Percentiles rank a stretch among this genome's conserved stretches.
Conservation (phyloP, 371 early-diverging fungal species). For the Rhizopus microsporus region DNA sequence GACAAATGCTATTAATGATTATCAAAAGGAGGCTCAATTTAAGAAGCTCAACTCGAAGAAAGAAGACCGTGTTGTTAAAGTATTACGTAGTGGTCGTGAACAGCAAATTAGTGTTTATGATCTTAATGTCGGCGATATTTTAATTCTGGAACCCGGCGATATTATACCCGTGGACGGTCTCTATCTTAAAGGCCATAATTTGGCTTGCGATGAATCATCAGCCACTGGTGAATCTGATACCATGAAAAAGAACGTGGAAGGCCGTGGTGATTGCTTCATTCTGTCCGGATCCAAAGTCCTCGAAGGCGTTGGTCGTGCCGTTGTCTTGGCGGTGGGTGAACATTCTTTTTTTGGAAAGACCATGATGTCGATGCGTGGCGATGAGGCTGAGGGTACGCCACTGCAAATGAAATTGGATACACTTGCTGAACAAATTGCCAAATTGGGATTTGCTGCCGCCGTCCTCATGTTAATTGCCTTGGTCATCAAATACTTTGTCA, state of each 20-base stretch:
- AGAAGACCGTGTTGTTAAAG: constrained; percentile 85
- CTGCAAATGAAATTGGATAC: constrained; percentile 86
- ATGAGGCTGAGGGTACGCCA: constrained; percentile 83
- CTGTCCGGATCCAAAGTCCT: constrained; percentile 90
- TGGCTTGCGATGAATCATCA: constrained; percentile 89
- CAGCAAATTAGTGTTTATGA: constrained; percentile 84
- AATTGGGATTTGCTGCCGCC: constrained; percentile 83
- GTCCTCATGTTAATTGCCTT: constrained; percentile 78
- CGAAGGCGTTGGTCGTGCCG: constrained; percentile 82
- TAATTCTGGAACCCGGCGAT: constrained; percentile 94
- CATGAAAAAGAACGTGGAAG: constrained; percentile 65
- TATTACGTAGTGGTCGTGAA: constrained; percentile 76
- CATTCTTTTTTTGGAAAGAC: constrained; percentile 81
- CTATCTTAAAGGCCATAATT: constrained; percentile 74
- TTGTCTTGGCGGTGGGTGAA: constrained; percentile 87
- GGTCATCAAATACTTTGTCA: constrained; percentile 78
- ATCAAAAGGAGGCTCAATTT: constrained; percentile 94
- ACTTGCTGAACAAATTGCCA: constrained; percentile 91
- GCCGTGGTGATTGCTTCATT: constrained; percentile 78
- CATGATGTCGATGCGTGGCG: constrained; percentile 85
- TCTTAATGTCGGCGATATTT: constrained; percentile 86
- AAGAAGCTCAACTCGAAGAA: constrained; percentile 90
- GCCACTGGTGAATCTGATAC: constrained; percentile 93
- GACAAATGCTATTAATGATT: constrained; percentile 95
- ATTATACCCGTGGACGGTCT: constrained; percentile 90